phyloP scores from a whole-genome alignment of 176 grass and related monocot species.

The Poa annua region DNA sequence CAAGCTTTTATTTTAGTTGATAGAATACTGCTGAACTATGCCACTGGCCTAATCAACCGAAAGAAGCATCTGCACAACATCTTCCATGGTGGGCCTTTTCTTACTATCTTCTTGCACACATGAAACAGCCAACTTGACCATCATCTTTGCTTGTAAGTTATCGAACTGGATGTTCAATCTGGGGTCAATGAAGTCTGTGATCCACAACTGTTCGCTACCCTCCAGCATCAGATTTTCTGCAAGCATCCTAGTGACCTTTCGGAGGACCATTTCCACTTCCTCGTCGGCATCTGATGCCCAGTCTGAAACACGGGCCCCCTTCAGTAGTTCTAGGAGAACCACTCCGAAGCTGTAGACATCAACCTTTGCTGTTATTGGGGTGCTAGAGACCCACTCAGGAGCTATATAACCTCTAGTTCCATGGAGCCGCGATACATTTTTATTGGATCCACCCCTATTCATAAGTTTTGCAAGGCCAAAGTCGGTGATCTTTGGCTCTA shows the following conservation, averaged over 20 bases:
- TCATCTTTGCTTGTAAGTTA: slow-evolving; percentile 42
- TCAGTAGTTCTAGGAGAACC: slow-evolving; percentile 65
- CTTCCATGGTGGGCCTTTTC: slow-evolving; percentile 57
- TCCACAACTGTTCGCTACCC: slow-evolving; percentile 23
- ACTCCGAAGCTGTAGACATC: slow-evolving; percentile 73
- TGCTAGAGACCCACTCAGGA: slow-evolving; percentile 51
- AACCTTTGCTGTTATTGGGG: slow-evolving; percentile 70
- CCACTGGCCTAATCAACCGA: slow-evolving; percentile 42
- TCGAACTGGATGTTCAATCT: slow-evolving; percentile 49
- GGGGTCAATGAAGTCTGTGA: slow-evolving; percentile 43
- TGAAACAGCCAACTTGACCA: slow-evolving; percentile 42
- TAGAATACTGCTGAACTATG: slow-evolving; percentile 13
- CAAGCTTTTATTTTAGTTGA: background rate
- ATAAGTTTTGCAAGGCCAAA: slow-evolving; percentile 54
- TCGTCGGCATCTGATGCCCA: slow-evolving; percentile 29
- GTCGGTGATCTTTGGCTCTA: slow-evolving; percentile 47
- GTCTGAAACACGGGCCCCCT: slow-evolving; percentile 46
- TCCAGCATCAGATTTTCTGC: slow-evolving; percentile 37
- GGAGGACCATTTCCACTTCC: slow-evolving; percentile 24
- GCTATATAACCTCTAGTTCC: slow-evolving; percentile 70
- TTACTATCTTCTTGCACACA: slow-evolving; percentile 50
- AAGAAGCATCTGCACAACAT: slow-evolving; percentile 47
- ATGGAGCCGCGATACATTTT: slow-evolving; percentile 39
- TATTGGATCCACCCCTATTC: slow-evolving; percentile 43
- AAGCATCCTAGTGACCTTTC: slow-evolving; percentile 18